phyloP scores from a whole-genome alignment of 495 filamentous ascomycete genomes.

The Halenospora varia region DNA sequence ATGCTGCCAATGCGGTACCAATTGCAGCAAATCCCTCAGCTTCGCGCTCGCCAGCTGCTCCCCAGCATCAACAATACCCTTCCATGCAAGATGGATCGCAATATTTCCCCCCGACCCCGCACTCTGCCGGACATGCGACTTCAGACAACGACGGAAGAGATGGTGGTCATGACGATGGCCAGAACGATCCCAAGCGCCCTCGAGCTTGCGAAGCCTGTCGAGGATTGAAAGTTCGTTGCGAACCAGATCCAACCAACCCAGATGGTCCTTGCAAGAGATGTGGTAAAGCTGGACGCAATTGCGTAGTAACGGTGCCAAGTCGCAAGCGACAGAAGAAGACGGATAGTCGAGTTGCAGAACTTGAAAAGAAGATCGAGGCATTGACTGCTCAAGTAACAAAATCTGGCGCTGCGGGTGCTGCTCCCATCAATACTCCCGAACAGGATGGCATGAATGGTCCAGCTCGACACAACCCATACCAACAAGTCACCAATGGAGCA shows the following conservation, averaged over 20 bases:
- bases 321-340: constrained; percentile 92
- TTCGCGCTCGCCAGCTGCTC: not conserved
- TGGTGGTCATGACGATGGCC: constrained; percentile 6
- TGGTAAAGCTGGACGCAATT: constrained; percentile 73
- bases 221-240: constrained; percentile 85
- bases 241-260: constrained; percentile 60
- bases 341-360: constrained; percentile 83
- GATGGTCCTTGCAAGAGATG: constrained; percentile 78
- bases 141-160: constrained; percentile 7
- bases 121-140: constrained; percentile 7
- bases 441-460: not conserved
- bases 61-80: constrained; percentile 12
- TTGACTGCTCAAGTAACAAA: constrained; percentile 68
- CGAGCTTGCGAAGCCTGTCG: constrained; percentile 94
- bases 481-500: constrained; percentile 26
- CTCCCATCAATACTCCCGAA: constrained; percentile 1
- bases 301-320: constrained; percentile 76
- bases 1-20: not conserved
- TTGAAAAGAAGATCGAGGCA: constrained; percentile 90
- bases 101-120: constrained; percentile 20
- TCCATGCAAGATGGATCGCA: constrained; percentile 5
- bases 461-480: constrained; percentile 16
- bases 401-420: not conserved
- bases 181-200: constrained; percentile 43
- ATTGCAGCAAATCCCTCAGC: not conserved